Evolutionary conservation across 176 grass and related monocot genomes (phyloP).

Genomic region (Triticum timopheevii): DNA sequence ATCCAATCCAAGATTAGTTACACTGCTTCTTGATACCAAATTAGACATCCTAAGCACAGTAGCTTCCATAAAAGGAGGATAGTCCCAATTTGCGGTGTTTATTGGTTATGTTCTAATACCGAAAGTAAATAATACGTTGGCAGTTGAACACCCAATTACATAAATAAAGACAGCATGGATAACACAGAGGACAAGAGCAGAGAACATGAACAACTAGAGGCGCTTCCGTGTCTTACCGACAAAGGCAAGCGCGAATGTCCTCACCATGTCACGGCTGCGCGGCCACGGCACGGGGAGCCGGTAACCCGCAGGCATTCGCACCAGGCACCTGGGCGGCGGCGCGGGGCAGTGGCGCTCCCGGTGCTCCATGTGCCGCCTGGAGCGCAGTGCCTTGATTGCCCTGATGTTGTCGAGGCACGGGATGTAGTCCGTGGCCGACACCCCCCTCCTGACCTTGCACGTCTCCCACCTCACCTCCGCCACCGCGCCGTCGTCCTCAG

Average conservation of each 20-base stretch:
- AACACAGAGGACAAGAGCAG: neutral
- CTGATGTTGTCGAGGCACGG: conserved; percentile 85
- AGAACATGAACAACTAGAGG: neutral
- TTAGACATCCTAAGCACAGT: neutral
- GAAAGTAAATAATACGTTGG: neutral
- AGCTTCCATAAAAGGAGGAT: conserved; percentile 2
- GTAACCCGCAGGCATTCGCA: conserved; percentile 61
- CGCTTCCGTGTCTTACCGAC: conserved; percentile 30
- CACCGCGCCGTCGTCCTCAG: conserved; percentile 15
- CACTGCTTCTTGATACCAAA: neutral
- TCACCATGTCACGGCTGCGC: conserved; percentile 93
- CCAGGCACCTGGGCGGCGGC: conserved; percentile 54
- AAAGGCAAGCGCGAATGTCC: conserved; percentile 46
- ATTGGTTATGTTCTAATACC: neutral
- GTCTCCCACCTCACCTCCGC: conserved; percentile 60
- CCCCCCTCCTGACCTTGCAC: conserved; percentile 54
- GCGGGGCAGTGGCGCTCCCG: conserved; percentile 86
- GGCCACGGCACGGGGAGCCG: conserved; percentile 73
- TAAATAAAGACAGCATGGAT: neutral
- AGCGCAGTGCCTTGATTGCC: conserved; percentile 85
- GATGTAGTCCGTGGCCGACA: conserved; percentile 64
- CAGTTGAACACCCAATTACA: neutral
- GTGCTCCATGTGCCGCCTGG: conserved; percentile 89
- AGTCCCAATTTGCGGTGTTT: neutral
- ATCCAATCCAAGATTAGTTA: neutral